These are phyloP conservation scores for Mycena sp. DNA, from an alignment of 1,284 basidiomycete species.

Conservation along the genomic window DNA sequence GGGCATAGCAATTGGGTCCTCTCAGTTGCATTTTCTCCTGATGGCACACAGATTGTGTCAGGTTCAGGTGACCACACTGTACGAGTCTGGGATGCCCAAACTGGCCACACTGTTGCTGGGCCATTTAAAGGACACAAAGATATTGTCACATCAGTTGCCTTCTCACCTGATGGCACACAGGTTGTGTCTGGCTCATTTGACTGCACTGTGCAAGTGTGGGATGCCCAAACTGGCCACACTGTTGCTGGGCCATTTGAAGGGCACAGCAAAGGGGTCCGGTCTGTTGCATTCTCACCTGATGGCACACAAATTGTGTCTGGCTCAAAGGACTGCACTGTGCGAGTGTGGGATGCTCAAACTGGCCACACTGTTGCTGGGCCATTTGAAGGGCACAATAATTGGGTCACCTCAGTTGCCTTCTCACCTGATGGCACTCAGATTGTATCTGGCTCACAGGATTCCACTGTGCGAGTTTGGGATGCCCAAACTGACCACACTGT, in stretches of 20 bases:
- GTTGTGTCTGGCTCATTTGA: too few relatives aligned
- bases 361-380: not conserved
- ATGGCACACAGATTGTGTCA: not conserved
- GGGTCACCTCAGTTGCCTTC: not conserved
- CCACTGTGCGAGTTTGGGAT: not conserved
- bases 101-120: too few relatives aligned
- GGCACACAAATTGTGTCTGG: not conserved
- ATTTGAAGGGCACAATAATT: not conserved
- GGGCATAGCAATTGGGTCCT: not conserved
- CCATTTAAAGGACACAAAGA: not conserved
- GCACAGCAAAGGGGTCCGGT: not conserved
- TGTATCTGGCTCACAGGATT: not conserved
- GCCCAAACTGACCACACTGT: not conserved
- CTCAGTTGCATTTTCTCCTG: not conserved
- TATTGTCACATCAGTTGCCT: not conserved
- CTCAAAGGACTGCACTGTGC: not conserved
- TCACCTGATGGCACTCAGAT: constrained; percentile 36
- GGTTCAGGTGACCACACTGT: not conserved
- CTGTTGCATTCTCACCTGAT: not conserved
- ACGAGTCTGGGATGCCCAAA: not conserved
- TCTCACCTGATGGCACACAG: not conserved
- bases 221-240: not conserved
- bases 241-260: not conserved
- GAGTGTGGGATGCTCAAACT: not conserved
- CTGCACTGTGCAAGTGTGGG: not conserved